phyloP scores from a whole-genome alignment of 306 rosid genomes.

The Acacia melanoxylon region DNA sequence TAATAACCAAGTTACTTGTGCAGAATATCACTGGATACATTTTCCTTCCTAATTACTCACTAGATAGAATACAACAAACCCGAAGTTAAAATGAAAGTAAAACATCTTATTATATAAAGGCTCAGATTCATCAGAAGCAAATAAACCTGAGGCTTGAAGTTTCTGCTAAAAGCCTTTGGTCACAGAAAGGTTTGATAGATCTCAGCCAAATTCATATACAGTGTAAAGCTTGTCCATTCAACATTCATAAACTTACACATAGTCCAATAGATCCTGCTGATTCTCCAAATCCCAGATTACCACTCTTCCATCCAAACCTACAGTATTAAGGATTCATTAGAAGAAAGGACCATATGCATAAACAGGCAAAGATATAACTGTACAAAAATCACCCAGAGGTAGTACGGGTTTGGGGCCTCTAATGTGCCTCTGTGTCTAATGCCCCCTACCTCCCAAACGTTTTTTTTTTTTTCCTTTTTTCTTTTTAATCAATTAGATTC shows the following conservation, averaged over 20 bases:
- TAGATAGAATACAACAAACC: not conserved
- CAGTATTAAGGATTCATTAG: not conserved
- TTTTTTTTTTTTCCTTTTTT: no score
- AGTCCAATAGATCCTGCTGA: constrained; percentile 52
- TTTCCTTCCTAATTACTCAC: not conserved
- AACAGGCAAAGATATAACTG: not conserved
- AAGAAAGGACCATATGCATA: not conserved
- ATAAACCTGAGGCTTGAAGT: not conserved
- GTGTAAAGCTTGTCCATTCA: not conserved
- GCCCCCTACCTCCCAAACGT: no score
- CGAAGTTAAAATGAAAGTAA: not conserved
- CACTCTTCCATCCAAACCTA: constrained; percentile 73
- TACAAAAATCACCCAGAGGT: not conserved
- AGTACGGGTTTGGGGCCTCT: no score
- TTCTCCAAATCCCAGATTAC: constrained; percentile 68
- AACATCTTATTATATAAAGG: not conserved
- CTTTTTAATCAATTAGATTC: no score
- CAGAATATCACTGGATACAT: not conserved
- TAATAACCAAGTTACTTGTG: not conserved
- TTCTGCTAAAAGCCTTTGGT: not conserved
- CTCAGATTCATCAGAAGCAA: not conserved
- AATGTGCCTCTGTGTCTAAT: no score
- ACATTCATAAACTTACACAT: not conserved
- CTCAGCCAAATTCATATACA: constrained; percentile 3
- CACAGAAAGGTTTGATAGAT: not conserved